These are phyloP conservation scores for Podospora pseudopauciseta DNA, from an alignment of 495 filamentous ascomycete genomes.

Conservation along the genomic window DNA sequence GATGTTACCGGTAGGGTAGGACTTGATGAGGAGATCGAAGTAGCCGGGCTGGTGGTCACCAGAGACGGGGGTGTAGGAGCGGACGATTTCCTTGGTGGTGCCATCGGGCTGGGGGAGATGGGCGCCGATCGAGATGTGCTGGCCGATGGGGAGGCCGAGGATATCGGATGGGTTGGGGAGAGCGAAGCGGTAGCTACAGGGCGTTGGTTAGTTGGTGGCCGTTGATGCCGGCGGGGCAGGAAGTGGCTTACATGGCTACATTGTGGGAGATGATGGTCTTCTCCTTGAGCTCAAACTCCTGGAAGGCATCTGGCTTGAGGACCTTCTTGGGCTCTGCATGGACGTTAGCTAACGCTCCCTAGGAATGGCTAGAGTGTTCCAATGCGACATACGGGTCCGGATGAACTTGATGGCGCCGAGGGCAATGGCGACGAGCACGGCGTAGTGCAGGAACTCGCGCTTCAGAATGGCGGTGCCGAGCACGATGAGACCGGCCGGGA, in stretches of 20 bases:
- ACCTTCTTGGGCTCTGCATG: constrained; percentile 68
- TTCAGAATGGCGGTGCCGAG: constrained; percentile 73
- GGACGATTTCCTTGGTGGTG: constrained; percentile 79
- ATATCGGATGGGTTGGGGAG: constrained; percentile 74
- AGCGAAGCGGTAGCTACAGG: constrained; percentile 73
- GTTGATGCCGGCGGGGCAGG: not conserved
- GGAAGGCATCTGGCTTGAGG: constrained; percentile 81
- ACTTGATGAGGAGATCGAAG: constrained; percentile 96
- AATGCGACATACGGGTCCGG: constrained; percentile 46
- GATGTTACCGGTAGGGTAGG: constrained; percentile 95
- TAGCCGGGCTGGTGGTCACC: constrained; percentile 88
- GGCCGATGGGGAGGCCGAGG: constrained; percentile 94
- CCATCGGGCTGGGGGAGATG: constrained; percentile 60
- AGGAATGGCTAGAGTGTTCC: constrained; percentile 8
- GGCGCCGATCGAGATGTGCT: constrained; percentile 94
- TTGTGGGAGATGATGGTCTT: constrained; percentile 95
- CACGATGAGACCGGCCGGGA: constrained; percentile 78
- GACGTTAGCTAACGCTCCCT: constrained; percentile 24
- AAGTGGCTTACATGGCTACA: constrained; percentile 71
- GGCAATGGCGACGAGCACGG: constrained; percentile 57
- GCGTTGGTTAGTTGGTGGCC: constrained; percentile 17
- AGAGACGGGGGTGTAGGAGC: constrained; percentile 95
- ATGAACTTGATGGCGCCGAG: constrained; percentile 63
- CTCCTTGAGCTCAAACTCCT: constrained; percentile 83
- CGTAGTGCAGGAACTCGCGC: constrained; percentile 71